phyloP scores from a whole-genome alignment of 2,329 filamentous ascomycete species.

The Diaporthe sp. region DNA sequence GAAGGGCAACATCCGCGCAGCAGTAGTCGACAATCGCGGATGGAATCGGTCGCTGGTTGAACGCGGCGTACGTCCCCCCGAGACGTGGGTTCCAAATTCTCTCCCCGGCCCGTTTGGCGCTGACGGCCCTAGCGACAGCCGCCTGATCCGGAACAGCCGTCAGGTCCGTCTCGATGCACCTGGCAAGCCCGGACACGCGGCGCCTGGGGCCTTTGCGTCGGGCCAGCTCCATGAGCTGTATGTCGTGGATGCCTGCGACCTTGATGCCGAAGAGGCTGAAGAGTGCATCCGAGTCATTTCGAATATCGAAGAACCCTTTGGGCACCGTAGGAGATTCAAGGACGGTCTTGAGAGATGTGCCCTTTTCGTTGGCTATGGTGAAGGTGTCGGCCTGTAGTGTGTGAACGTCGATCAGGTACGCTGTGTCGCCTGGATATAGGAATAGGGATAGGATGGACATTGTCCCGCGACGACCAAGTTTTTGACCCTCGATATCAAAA shows the following conservation, averaged over 20 bases:
- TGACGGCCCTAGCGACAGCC: neutral
- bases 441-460: slow-evolving; percentile 41
- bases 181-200: slow-evolving; percentile 46
- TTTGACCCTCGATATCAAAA: neutral
- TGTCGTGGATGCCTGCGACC: slow-evolving; percentile 61
- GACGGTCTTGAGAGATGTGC: slow-evolving; percentile 53
- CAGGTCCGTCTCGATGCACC: slow-evolving; percentile 51
- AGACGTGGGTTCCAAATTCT: neutral
- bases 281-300: slow-evolving; percentile 70
- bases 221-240: slow-evolving; percentile 71
- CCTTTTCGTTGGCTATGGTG: slow-evolving; percentile 44
- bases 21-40: neutral
- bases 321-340: slow-evolving; percentile 58
- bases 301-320: slow-evolving; percentile 72
- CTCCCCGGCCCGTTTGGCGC: neutral
- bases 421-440: slow-evolving; percentile 40
- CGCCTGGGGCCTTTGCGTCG: slow-evolving; percentile 41
- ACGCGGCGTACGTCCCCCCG: neutral
- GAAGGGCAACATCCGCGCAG: neutral
- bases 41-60: slow-evolving; percentile 1
- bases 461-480: slow-evolving; percentile 38
- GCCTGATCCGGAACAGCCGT: neutral
- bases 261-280: slow-evolving; percentile 59
- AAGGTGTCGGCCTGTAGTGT: slow-evolving; percentile 47
- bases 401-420: slow-evolving; percentile 62